Conservation (phyloP, 345 rosid genomes). For the Rhizophora apiculata region DNA sequence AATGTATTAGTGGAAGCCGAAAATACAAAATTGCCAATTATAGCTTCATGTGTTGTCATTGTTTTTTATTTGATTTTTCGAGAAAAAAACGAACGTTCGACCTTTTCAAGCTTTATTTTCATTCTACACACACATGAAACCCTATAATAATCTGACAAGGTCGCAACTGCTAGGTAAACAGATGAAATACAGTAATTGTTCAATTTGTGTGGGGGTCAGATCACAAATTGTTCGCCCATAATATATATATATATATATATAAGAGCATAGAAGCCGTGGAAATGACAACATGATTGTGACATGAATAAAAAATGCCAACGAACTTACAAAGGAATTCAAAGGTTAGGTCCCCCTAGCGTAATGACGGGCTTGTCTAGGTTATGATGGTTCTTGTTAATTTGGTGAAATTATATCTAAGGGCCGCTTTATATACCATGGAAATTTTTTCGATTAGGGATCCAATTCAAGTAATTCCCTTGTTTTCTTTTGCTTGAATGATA, state of each 20-base stretch:
- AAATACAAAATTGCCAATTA: too few species aligned
- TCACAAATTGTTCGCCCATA: neutral
- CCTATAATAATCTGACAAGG: too few species aligned
- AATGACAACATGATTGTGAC: conserved; percentile 56
- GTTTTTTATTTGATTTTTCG: too few species aligned
- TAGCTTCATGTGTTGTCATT: too few species aligned
- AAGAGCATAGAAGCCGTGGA: conserved; percentile 30
- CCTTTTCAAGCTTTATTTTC: too few species aligned
- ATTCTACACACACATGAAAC: too few species aligned
- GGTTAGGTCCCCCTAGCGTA: conserved; percentile 19
- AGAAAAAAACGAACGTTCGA: too few species aligned
- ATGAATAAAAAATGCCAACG: conserved; percentile 18
- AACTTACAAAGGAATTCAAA: conserved; percentile 3
- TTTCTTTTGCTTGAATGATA: too few species aligned
- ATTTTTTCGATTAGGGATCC: too few species aligned
- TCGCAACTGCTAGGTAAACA: neutral
- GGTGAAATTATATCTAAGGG: conserved; percentile 23
- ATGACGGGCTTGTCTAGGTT: conserved; percentile 26
- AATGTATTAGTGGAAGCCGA: too few species aligned
- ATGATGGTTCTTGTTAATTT: conserved; percentile 30
- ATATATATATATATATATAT: conserved; percentile 15
- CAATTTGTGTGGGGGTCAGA: conserved; percentile 33
- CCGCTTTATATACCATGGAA: too few species aligned
- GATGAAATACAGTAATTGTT: conserved; percentile 10
- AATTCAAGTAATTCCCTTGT: too few species aligned